phyloP scores from a whole-genome alignment of 1,284 basidiomycete species.

The Anthracocystis walkeri region DNA sequence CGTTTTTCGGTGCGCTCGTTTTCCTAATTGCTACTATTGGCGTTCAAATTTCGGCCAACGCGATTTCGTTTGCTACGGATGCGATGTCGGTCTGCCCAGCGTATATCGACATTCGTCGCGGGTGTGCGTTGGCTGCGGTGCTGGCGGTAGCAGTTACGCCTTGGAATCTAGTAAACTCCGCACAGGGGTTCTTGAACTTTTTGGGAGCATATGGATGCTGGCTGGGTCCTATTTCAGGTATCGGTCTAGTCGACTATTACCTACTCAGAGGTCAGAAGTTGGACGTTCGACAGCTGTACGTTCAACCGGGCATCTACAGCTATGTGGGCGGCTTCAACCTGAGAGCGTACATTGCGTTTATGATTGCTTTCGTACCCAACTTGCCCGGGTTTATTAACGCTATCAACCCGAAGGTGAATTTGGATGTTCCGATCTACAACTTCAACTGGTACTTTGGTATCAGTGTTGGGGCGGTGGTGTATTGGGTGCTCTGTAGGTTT shows the following conservation, averaged over 20 bases:
- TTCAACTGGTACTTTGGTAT: constrained; percentile 45
- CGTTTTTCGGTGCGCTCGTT: constrained; percentile 28
- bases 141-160: constrained; percentile 23
- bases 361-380: constrained; percentile 28
- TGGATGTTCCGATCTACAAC: constrained; percentile 30
- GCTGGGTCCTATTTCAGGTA: constrained; percentile 23
- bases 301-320: constrained; percentile 31
- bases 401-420: constrained; percentile 24
- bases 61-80: constrained; percentile 33
- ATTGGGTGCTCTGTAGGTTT: constrained; percentile 24
- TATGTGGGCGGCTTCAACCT: constrained; percentile 27
- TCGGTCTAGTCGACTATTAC: constrained; percentile 33
- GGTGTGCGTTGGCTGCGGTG: constrained; percentile 17
- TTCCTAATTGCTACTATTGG: constrained; percentile 37
- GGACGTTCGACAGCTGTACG: constrained; percentile 33
- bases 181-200: constrained; percentile 33
- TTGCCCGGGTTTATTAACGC: constrained; percentile 41
- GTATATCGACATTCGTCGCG: constrained; percentile 29
- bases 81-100: constrained; percentile 25
- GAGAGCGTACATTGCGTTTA: constrained; percentile 33
- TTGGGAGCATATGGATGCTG: constrained; percentile 41
- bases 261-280: constrained; percentile 16
- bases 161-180: constrained; percentile 32
- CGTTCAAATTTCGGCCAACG: constrained; percentile 31
- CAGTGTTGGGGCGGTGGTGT: constrained; percentile 13